Evolutionary conservation across 352 stramenopile genomes (phyloP), one percentile per base, ranked within the genome.

Genomic region (Globisporangium okanoganense): DNA sequence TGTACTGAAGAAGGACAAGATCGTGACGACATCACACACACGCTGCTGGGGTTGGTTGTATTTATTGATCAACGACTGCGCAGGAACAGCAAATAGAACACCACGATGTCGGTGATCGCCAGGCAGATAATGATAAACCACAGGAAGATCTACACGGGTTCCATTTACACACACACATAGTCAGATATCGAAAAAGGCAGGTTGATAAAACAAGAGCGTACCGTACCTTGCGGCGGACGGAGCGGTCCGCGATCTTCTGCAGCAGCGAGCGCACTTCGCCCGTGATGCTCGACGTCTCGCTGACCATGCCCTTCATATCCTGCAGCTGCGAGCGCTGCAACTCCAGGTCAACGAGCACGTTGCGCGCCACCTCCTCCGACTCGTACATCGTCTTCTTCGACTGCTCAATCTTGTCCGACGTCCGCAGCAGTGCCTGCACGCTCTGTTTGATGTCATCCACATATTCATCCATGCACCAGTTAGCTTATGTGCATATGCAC

Each of bases 21-120:
- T 18, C 44, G 13, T 33, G 45, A 53, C 40, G 36, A 0, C 36
- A n/a, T 43, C 40, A 45, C 20, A 43, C 36, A 1, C 36, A n/a
- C 13, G 13, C 4, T 43, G 8, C 10, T 45, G 18, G 43, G 41
- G 16, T 22, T 45, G 6, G 20, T 27, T 9, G 20, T 35, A 41
- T 35, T 14, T 5, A 43, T 54, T 61, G 22, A 43, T 50, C 38
- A 66, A 29, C 25, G 61, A 45, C 45, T 62, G 35, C 76, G 76
- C 33, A 94, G 63, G 73, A 92, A 94, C 68, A 94, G 84, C 78
- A 88, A 72, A 86, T 94, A 94, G 56, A 94, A 92, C 38, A 94
- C 77, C 12, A 77, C 65, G 18, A 87, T 72, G 68, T 94, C 84
- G n/a, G 79, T 85, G 51, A 82, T 72, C 22, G 75, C 64, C 33